Percentiles rank a stretch among this genome's conserved stretches.
Evolutionary conservation across 768 basidiomycete genomes (phyloP).

Genomic region (Kwoniella shandongensis): DNA sequence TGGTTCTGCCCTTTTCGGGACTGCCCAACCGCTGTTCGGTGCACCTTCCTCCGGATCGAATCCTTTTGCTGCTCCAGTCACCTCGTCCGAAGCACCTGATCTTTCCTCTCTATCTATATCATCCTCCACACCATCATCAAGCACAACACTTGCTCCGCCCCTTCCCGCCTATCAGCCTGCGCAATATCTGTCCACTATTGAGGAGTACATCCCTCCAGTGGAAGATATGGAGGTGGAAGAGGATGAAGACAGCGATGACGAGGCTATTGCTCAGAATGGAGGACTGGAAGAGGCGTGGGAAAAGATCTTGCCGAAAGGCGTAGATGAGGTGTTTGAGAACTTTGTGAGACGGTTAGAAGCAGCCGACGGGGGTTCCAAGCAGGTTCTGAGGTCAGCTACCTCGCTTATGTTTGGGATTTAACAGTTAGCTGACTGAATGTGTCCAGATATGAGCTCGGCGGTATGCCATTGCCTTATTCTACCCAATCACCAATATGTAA

Average conservation of each 20-base stretch:
- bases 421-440: neutral
- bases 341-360: constrained; percentile 75
- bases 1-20: constrained; percentile 37
- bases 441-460: constrained; percentile 79
- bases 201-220: constrained; percentile 46
- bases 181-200: constrained; percentile 49
- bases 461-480: constrained; percentile 81
- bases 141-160: constrained; percentile 39
- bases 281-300: constrained; percentile 55
- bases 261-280: constrained; percentile 54
- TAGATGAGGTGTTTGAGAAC: constrained; percentile 82
- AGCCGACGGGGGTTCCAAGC: constrained; percentile 59
- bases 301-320: constrained; percentile 60
- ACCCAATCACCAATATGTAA: constrained; percentile 68
- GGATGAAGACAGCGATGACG: constrained; percentile 50
- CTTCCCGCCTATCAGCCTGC: constrained; percentile 51
- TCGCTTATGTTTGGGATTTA: neutral
- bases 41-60: constrained; percentile 15
- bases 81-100: constrained; percentile 20
- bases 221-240: constrained; percentile 32
- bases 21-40: constrained; percentile 26
- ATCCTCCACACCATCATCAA: constrained; percentile 7
- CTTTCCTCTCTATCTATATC: constrained; percentile 28
- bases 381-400: constrained; percentile 75
- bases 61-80: constrained; percentile 23